Conservation (phyloP, 2,329 filamentous ascomycete genomes). For the Pestalotiopsis sp. region DNA sequence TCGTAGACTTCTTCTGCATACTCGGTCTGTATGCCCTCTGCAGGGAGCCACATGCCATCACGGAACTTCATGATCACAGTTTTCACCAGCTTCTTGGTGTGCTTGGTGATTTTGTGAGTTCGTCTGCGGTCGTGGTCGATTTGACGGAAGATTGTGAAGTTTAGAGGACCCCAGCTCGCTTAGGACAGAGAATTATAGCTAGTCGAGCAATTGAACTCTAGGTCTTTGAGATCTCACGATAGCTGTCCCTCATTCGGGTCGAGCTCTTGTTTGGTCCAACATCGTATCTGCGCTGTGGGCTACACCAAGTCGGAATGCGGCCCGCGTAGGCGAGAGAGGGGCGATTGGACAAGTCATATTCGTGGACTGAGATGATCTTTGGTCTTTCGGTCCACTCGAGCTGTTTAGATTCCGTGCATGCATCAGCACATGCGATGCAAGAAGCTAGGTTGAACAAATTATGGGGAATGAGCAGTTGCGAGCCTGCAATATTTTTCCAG, state of each 20-base stretch:
- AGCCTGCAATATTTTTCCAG: not conserved
- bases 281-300: not conserved
- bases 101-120: not conserved
- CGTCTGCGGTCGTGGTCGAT: not conserved
- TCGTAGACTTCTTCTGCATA: slow-evolving; percentile 68
- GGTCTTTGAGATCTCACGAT: not conserved
- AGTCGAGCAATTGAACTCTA: not conserved
- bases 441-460: not conserved
- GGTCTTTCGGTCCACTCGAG: not conserved
- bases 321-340: slow-evolving; percentile 9
- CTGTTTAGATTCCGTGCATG: not conserved
- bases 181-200: not conserved
- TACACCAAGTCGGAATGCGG: slow-evolving; percentile 1
- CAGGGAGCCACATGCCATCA: slow-evolving; percentile 69
- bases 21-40: slow-evolving; percentile 60
- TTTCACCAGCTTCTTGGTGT: not conserved
- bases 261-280: not conserved
- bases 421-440: slow-evolving; percentile 5
- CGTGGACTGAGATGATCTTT: not conserved
- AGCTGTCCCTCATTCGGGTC: not conserved
- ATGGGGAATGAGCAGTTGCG: not conserved
- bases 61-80: slow-evolving; percentile 56
- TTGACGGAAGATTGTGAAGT: not conserved
- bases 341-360: not conserved
- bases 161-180: not conserved